Evolutionary conservation across 176 grass and related monocot genomes (phyloP), one percentile per base, ranked within the genome.

Genomic region (Cenchrus americanus): DNA sequence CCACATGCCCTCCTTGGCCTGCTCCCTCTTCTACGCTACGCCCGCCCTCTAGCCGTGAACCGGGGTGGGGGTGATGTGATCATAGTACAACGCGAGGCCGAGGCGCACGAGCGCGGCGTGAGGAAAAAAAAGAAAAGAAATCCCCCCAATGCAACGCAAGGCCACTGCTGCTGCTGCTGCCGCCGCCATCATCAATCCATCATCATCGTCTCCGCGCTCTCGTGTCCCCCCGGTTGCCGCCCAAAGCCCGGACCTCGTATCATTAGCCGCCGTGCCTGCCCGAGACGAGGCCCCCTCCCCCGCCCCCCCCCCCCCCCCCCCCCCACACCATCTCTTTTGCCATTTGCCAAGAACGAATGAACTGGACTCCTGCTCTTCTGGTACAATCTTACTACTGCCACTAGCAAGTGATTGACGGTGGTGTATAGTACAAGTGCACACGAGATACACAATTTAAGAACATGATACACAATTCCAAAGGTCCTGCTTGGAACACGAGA

Each of bases 401-500:
- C 10, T 23, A 37, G 8, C 17, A 75, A 21, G 32, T 17, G 71
- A 51, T 10, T 34, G 60, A n/a, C 34, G n/a, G 46, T 54, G 12
- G 58, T 30, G 1, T 4, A 37, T 4, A 37, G 34, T 64, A 80
- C 69, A 66, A 5, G n/a, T n/a, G n/a, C n/a, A n/a, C n/a, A n/a
- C n/a, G n/a, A n/a, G n/a, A n/a, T n/a, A n/a, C n/a, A n/a, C 10
- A n/a, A 69, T 0, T 7, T 12, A 42, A 8, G 3, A 55, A 26
- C n/a, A 48, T 73, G 8, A 18, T 73, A 30, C 46, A 30, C 46
- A 30, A 10, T 8, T 14, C 43, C 8, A 44, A 44, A 41, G 73
- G 73, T 23, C 79, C 50, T 42, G 50, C 34, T 12, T 69, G 79
- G 79, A 81, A 81, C 79, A 69, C 65, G 24, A 26, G 79, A 80